Percentiles rank a stretch among this genome's conserved stretches.
These are phyloP conservation scores for Penicillium simplicissimum DNA, from an alignment of 495 filamentous ascomycete species.

Conservation along the genomic window DNA sequence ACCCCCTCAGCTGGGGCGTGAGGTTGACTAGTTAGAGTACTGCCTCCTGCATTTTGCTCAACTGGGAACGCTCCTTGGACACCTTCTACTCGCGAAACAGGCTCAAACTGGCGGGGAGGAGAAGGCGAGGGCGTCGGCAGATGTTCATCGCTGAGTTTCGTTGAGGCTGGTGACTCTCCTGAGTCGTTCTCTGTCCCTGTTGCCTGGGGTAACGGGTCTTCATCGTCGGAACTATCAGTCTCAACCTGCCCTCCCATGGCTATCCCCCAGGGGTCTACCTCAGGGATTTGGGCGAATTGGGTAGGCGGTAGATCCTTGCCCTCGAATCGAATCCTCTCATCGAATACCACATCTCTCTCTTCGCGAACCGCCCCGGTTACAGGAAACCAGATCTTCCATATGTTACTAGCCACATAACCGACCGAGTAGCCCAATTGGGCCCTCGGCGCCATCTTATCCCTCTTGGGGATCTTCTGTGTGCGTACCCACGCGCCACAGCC, in stretches of 20 bases:
- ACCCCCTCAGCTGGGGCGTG: not conserved
- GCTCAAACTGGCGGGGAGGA: not conserved
- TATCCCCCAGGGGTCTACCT: not conserved
- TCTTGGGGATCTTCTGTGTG: not conserved
- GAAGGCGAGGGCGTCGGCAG: not conserved
- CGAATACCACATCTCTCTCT: slow-evolving; percentile 10
- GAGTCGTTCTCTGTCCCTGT: no score
- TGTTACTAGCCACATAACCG: slow-evolving; percentile 11
- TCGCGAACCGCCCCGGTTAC: not conserved
- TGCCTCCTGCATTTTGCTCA: no score
- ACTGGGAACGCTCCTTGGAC: not conserved
- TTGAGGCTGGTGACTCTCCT: no score
- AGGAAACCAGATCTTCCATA: slow-evolving; percentile 13
- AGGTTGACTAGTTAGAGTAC: no score
- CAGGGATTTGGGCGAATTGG: not conserved
- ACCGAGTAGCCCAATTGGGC: slow-evolving; percentile 11
- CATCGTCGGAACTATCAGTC: not conserved
- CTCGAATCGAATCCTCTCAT: not conserved
- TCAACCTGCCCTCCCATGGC: not conserved
- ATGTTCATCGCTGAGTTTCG: no score
- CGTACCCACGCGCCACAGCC: slow-evolving; percentile 4
- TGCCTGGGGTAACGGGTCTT: not conserved
- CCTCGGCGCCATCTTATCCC: slow-evolving; percentile 10
- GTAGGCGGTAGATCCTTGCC: not conserved
- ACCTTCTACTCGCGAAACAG: not conserved